Evolutionary conservation across 164 flowering plant species (phyloP).

Genomic region (Umbellularia californica): DNA sequence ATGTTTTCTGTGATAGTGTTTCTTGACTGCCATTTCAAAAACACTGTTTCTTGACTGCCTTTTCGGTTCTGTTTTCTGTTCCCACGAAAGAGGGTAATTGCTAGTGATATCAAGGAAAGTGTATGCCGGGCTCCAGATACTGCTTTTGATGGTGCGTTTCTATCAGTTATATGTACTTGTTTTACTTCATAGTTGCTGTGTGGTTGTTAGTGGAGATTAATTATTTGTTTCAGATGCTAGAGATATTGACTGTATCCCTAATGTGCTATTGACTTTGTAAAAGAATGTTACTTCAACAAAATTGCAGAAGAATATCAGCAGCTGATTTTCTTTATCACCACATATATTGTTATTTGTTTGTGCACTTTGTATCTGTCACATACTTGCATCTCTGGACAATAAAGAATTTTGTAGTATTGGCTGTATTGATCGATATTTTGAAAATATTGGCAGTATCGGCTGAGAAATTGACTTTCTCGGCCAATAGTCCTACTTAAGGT

Average conservation of each 20-base stretch:
- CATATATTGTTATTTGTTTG: not conserved
- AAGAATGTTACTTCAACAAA: not conserved
- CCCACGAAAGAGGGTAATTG: constrained; percentile 65
- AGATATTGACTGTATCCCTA: not conserved
- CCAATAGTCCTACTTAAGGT: too few species aligned
- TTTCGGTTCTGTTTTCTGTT: constrained; percentile 9
- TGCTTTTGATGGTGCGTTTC: constrained; percentile 72
- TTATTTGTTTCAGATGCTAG: not conserved
- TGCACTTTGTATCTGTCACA: not conserved
- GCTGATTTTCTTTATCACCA: not conserved
- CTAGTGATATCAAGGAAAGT: constrained; percentile 91
- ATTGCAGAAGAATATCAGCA: not conserved
- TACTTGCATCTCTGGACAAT: not conserved
- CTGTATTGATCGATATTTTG: too few species aligned
- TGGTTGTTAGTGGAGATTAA: not conserved
- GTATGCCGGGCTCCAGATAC: constrained; percentile 98
- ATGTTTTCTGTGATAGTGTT: not conserved
- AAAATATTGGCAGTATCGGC: too few species aligned
- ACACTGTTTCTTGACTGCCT: not conserved
- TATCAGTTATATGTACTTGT: not conserved
- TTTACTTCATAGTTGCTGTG: not conserved
- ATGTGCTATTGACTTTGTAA: not conserved
- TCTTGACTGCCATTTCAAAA: not conserved
- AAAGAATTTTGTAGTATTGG: not conserved
- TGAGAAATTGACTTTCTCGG: too few species aligned